phyloP scores from a whole-genome alignment of 208 protist genomes.

The Leishmania tropica region DNA sequence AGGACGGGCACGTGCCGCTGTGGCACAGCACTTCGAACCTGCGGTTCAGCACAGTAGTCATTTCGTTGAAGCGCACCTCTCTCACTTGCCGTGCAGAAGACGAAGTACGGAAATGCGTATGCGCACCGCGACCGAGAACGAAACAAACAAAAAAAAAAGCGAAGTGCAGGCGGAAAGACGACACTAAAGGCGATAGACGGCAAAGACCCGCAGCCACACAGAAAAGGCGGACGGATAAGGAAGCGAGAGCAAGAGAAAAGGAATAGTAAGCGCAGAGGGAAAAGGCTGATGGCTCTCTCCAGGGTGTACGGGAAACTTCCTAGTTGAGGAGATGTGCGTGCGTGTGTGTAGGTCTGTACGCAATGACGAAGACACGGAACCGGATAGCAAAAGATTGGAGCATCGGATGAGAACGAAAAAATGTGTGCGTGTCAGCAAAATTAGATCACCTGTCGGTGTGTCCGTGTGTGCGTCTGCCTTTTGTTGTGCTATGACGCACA shows the following conservation, averaged over 20 bases:
- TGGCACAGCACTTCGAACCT: constrained; percentile 70
- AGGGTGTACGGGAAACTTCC: not conserved
- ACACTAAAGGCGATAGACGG: not conserved
- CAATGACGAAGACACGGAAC: not conserved
- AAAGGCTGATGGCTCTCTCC: not conserved
- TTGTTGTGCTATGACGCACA: not conserved
- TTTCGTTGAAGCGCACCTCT: not conserved
- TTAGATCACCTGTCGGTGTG: not conserved
- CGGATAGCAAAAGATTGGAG: not conserved
- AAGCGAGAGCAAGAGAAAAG: not conserved
- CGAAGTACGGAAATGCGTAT: not conserved
- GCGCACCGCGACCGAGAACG: not conserved
- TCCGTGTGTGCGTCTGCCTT: not conserved
- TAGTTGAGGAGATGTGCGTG: not conserved
- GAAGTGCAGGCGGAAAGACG: not conserved
- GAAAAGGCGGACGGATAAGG: not conserved
- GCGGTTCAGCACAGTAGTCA: constrained; percentile 61
- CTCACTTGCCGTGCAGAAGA: not conserved
- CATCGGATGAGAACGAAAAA: not conserved
- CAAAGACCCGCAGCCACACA: not conserved
- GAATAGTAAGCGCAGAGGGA: not conserved
- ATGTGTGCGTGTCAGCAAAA: not conserved
- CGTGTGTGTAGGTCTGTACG: not conserved
- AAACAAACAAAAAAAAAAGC: not conserved
- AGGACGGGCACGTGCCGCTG: constrained; percentile 61